Evolutionary conservation across 2,329 filamentous ascomycete genomes (phyloP).

Genomic region (Hypoxylon sp.): DNA sequence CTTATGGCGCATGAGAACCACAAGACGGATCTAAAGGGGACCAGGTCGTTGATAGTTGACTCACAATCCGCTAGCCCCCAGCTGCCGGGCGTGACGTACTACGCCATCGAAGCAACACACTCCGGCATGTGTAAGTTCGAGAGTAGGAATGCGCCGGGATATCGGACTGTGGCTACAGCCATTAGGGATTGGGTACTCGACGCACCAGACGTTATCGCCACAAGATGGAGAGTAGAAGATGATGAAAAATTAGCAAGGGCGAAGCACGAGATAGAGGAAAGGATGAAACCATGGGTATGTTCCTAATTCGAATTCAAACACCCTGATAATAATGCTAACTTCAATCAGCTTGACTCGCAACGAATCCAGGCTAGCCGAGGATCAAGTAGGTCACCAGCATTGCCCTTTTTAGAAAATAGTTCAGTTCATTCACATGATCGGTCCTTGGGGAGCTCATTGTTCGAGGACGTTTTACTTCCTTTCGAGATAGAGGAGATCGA

Average conservation of each 20-base stretch:
- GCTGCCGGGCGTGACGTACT: slow-evolving; percentile 78
- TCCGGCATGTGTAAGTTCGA: slow-evolving; percentile 62
- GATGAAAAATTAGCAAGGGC: slow-evolving; percentile 64
- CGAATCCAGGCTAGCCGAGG: slow-evolving; percentile 47
- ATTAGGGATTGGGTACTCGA: slow-evolving; percentile 67
- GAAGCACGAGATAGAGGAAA: slow-evolving; percentile 63
- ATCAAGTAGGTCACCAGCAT: slow-evolving; percentile 52
- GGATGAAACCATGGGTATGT: slow-evolving; percentile 59
- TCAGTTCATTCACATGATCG: slow-evolving; percentile 44
- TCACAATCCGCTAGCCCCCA: slow-evolving; percentile 77
- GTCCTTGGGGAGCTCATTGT: slow-evolving; percentile 45
- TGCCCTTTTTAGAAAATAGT: slow-evolving; percentile 46
- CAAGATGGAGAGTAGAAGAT: slow-evolving; percentile 73
- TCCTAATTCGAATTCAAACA: not conserved
- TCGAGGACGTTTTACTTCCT: slow-evolving; percentile 50
- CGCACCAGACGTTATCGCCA: slow-evolving; percentile 67
- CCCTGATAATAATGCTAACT: slow-evolving; percentile 34
- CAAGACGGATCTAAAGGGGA: slow-evolving; percentile 77
- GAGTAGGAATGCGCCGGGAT: slow-evolving; percentile 75
- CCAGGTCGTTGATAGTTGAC: slow-evolving; percentile 76
- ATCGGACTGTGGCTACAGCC: slow-evolving; percentile 65
- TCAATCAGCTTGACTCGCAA: slow-evolving; percentile 51
- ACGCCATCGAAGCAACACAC: slow-evolving; percentile 69
- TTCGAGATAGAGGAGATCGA: slow-evolving; percentile 56
- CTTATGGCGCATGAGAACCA: slow-evolving; percentile 84